Evolutionary conservation across 768 basidiomycete species (phyloP), one percentile per base, ranked within the genome.

Genomic region (Mycena filopes): DNA sequence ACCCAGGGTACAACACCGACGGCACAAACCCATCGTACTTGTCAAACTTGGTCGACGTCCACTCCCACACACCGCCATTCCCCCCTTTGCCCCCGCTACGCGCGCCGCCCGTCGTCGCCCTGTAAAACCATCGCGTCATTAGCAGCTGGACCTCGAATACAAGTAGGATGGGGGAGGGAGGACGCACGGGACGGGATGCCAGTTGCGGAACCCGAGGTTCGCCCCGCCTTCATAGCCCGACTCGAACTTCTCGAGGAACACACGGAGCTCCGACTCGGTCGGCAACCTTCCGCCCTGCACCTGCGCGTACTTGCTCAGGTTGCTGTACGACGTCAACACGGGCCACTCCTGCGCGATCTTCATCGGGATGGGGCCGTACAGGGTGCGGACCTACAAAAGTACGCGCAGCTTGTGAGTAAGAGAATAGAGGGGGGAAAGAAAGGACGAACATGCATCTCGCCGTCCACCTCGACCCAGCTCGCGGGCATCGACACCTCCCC

Each of bases 61-160:
- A 99, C 80, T 98, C 96, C 96, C 97, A 99, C 18, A 98, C 91
- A 7, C 98, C 98, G 9, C 98, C 98, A 69, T 99, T 98, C 66
- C 89, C 87, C 13, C 93, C 92, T 74, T 80, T 86, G 3, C 88
- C 87, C 23, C 76, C 82, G 61, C 74, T 71, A 54, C 75, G 80
- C 63, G 80, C 79, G 65, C 82, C 76, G 38, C 91, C 93, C 2
- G 87, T 87, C 45, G 93, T 94, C 23, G 92, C 87, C 31, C 92
- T 93, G 51, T 25, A 9, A 56, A 4, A 15, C 25, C 43, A 26
- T 26, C 33, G 25, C 25, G 21, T 20, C 11, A 31, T 11, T 26
- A 20, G n/a, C n/a, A n/a, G n/a, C n/a, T n/a, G n/a, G n/a, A n/a
- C n/a, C n/a, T n/a, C n/a, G n/a, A n/a, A n/a, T 11, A n/a, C 21